phyloP scores from a whole-genome alignment of 2,329 filamentous ascomycete genomes.

The Neopestalotiopsis rosae region DNA sequence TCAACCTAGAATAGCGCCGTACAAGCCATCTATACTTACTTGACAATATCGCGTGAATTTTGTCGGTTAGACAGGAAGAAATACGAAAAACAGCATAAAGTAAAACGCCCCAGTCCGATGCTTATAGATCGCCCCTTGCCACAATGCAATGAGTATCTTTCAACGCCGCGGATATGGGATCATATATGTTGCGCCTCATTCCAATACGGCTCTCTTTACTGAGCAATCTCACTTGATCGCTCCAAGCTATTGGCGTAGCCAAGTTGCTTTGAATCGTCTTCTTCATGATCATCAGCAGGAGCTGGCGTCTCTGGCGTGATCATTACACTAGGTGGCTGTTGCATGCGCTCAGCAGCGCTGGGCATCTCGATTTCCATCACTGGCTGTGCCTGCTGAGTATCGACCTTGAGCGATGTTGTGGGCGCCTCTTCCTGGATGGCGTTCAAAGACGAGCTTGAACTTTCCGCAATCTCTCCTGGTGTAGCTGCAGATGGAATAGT shows the following conservation, averaged over 20 bases:
- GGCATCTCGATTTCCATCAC: neutral
- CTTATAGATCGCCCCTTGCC: neutral
- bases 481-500: constrained; percentile 14
- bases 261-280: constrained; percentile 48
- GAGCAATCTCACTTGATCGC: constrained; percentile 38
- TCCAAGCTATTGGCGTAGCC: constrained; percentile 45
- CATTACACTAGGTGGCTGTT: constrained; percentile 34
- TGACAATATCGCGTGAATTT: no score
- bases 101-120: neutral
- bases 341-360: neutral
- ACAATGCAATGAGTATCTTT: constrained; percentile 1
- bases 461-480: neutral
- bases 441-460: neutral
- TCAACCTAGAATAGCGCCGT: neutral
- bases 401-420: neutral
- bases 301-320: constrained; percentile 58
- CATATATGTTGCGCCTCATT: neutral
- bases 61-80: no score
- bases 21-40: neutral
- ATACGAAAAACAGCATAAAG: neutral
- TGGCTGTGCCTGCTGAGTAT: neutral
- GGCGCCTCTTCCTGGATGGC: neutral
- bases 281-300: constrained; percentile 34
- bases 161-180: neutral
- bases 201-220: constrained; percentile 19